These are phyloP conservation scores for Nothomitra cinnamomea DNA, from an alignment of 2,329 filamentous ascomycete species.

Conservation along the genomic window DNA sequence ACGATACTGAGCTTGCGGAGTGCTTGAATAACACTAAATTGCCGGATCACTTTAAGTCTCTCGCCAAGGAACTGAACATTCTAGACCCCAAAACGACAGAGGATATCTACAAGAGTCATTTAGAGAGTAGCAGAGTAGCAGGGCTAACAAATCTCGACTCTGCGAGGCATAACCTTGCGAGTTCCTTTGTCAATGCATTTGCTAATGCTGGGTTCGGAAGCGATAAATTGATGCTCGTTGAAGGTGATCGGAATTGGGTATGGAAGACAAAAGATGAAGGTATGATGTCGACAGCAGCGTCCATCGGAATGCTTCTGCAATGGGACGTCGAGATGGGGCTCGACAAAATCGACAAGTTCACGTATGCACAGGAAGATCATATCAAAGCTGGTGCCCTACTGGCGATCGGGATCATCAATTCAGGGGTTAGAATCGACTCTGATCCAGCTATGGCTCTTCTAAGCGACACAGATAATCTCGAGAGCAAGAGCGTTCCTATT, in stretches of 20 bases:
- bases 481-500: constrained; percentile 60
- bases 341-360: constrained; percentile 89
- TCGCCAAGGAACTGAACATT: constrained; percentile 93
- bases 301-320: constrained; percentile 74
- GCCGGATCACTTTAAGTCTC: constrained; percentile 79
- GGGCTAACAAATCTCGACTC: constrained; percentile 92
- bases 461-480: constrained; percentile 61
- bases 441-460: constrained; percentile 82
- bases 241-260: constrained; percentile 84
- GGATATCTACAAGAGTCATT: constrained; percentile 98
- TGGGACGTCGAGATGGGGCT: constrained; percentile 90
- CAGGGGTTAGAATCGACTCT: constrained; percentile 72
- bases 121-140: constrained; percentile 85
- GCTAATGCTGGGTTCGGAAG: constrained; percentile 90
- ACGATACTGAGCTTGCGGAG: constrained; percentile 60
- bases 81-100: constrained; percentile 92
- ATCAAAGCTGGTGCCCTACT: constrained; percentile 86
- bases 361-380: constrained; percentile 63
- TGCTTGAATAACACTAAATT: constrained; percentile 77
- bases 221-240: constrained; percentile 94
- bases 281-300: constrained; percentile 92
- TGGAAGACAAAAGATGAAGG: constrained; percentile 98
- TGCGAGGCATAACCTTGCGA: constrained; percentile 85
- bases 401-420: constrained; percentile 90
- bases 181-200: constrained; percentile 92